Evolutionary conservation across 139 green algal species (phyloP), one percentile per base, ranked within the genome.

Genomic region (Chlorella sp.): DNA sequence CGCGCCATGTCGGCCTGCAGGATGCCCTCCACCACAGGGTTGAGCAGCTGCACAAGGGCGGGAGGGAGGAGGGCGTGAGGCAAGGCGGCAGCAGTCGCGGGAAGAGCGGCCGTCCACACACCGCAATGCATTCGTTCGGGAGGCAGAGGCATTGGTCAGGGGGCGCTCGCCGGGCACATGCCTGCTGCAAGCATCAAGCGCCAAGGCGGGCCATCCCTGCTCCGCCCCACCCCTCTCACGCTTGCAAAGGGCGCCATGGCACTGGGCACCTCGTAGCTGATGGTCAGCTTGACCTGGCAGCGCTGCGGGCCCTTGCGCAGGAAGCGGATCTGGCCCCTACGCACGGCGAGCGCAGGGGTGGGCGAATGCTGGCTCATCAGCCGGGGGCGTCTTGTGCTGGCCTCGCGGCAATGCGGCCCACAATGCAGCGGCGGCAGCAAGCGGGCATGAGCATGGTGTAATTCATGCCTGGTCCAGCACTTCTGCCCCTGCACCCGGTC

Each of bases 221-320:
- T 9, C 40, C 22, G 5, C 67, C 65, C 65, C 38, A 7, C n/a
- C 20, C 72, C 72, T 70, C 92, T 90, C 75, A 94, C 92, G 64
- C 87, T 92, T 26, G 87, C 95, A 87, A 98, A 96, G 32, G 95
- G 95, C 62, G 89, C 93, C 73, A 98, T 81, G 17, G 90, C 80
- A 32, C 91, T 87, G 0, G 95, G 95, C 44, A 98, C 92, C 82
- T 98, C 94, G 83, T 98, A 98, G 16, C 86, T 93, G 65, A 98
- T 98, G 67, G 90, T 95, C 56, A 98, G 89, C 48, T 92, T 95
- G n/a, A 98, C 92, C 20, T 87, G 84, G 85, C 92, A 96, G 24
- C 1, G 86, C 43, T 2, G 67, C 0, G 91, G 58, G 0, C 82
- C 82, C 34, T 90, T 91, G 20, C 83, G 86, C 58, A 90, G 72